These are phyloP conservation scores for Mycena rebaudengoi DNA, from an alignment of 768 basidiomycete genomes.

Conservation along the genomic window DNA sequence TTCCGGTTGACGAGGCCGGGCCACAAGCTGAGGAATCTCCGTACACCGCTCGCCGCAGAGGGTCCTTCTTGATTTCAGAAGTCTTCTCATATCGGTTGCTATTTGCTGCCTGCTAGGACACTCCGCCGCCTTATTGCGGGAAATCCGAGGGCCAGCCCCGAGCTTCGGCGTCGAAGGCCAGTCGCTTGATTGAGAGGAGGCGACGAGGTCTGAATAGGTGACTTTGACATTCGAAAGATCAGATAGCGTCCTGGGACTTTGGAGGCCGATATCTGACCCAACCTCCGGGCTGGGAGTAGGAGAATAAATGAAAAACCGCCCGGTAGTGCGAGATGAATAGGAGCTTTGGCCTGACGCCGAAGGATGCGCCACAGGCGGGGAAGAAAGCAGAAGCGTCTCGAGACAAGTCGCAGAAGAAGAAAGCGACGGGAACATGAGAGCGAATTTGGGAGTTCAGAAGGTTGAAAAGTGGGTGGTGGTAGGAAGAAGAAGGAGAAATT, in stretches of 20 bases:
- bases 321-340: no score
- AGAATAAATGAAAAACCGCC: no score
- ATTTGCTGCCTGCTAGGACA: neutral
- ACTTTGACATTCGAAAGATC: neutral
- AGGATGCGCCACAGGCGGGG: no score
- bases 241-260: constrained; percentile 1
- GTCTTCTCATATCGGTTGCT: neutral
- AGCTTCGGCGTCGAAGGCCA: neutral
- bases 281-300: no score
- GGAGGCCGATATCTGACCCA: constrained; percentile 20
- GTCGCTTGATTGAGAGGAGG: neutral
- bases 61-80: neutral
- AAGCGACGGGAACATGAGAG: no score
- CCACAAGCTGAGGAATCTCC: neutral
- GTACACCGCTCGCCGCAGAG: neutral
- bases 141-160: neutral
- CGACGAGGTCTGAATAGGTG: neutral
- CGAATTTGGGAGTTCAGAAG: no score
- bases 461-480: no score
- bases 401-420: no score
- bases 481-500: no score
- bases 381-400: no score
- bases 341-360: no score
- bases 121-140: neutral
- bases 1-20: neutral